Conservation (phyloP, 1,284 basidiomycete genomes). For the Cryptococcus depauperatus region DNA sequence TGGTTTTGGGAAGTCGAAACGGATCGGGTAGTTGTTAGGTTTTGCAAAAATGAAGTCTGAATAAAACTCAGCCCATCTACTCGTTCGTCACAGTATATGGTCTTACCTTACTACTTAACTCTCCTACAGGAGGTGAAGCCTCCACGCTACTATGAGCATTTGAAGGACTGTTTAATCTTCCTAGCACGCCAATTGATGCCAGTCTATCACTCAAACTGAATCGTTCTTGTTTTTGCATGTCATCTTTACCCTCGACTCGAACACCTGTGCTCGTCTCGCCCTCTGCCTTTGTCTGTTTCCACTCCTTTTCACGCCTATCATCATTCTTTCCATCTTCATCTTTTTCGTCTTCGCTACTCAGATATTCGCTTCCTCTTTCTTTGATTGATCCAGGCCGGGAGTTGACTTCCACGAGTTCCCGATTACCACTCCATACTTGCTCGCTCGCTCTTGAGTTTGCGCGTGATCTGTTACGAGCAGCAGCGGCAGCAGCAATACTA, state of each 20-base stretch:
- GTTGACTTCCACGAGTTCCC: constrained; percentile 42
- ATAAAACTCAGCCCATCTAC: no score
- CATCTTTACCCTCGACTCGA: constrained; percentile 46
- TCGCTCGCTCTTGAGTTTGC: constrained; percentile 47
- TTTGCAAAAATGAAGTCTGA: constrained; percentile 6
- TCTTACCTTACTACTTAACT: no score
- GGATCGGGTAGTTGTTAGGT: constrained; percentile 3
- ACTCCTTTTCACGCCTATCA: neutral
- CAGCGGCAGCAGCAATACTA: constrained; percentile 45
- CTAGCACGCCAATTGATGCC: constrained; percentile 56
- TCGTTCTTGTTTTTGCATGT: constrained; percentile 16
- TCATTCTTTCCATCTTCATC: constrained; percentile 46
- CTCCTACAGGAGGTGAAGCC: no score
- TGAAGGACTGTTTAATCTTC: constrained; percentile 20
- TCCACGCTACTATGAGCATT: constrained; percentile 1
- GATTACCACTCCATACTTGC: constrained; percentile 43
- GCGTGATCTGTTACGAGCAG: constrained; percentile 31
- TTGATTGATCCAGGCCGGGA: constrained; percentile 39
- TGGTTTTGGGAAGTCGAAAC: constrained; percentile 7
- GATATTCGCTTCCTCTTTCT: constrained; percentile 58
- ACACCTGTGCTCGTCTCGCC: constrained; percentile 1
- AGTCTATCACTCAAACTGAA: constrained; percentile 63
- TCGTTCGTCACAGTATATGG: no score
- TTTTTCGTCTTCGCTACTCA: constrained; percentile 6
- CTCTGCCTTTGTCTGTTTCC: constrained; percentile 42